A percentile compares a stretch with the other conserved stretches of the same genome.
Conservation (phyloP, 2,329 filamentous ascomycete species). For the Aspergillus aculeatinus region DNA sequence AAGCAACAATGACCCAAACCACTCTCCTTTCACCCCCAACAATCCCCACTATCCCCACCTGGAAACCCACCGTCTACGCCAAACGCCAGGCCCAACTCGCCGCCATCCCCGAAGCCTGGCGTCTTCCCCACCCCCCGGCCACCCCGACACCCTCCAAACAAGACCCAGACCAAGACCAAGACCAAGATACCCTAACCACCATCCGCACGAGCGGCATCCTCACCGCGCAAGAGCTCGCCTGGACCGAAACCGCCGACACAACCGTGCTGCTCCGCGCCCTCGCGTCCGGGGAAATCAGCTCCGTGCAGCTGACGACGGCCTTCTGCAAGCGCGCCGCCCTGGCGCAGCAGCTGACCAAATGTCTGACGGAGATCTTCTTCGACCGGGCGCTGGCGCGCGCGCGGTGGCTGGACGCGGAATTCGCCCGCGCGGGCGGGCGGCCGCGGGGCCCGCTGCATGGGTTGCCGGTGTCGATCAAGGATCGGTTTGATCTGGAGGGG, state of each 20-base stretch:
- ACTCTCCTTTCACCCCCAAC: no score
- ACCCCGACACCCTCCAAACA: background rate
- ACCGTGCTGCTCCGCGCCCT: conserved; percentile 15
- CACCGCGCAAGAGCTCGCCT: conserved; percentile 19
- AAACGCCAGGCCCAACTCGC: conserved; percentile 22
- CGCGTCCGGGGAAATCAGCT: conserved; percentile 9
- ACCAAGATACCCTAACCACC: conserved; percentile 14
- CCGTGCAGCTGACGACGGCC: conserved; percentile 19
- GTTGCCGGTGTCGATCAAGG: conserved; percentile 61
- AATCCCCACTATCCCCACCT: conserved; percentile 7
- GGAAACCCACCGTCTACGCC: conserved; percentile 21
- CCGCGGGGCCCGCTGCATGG: conserved; percentile 66
- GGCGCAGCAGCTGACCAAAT: conserved; percentile 22
- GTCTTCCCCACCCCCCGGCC: conserved; percentile 15
- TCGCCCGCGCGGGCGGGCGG: conserved; percentile 46
- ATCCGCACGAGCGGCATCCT: conserved; percentile 24
- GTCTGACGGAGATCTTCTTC: conserved; percentile 47
- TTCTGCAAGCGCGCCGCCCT: conserved; percentile 23
- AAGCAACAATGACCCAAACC: background rate
- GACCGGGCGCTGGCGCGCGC: conserved; percentile 53
- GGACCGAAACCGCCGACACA: conserved; percentile 25
- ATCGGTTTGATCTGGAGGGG: conserved; percentile 59
- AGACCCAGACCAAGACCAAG: background rate
- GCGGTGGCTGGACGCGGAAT: conserved; percentile 50
- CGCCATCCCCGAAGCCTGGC: conserved; percentile 25